phyloP scores from a whole-genome alignment of 2,329 filamentous ascomycete genomes.

The Elsinoe fawcettii region DNA sequence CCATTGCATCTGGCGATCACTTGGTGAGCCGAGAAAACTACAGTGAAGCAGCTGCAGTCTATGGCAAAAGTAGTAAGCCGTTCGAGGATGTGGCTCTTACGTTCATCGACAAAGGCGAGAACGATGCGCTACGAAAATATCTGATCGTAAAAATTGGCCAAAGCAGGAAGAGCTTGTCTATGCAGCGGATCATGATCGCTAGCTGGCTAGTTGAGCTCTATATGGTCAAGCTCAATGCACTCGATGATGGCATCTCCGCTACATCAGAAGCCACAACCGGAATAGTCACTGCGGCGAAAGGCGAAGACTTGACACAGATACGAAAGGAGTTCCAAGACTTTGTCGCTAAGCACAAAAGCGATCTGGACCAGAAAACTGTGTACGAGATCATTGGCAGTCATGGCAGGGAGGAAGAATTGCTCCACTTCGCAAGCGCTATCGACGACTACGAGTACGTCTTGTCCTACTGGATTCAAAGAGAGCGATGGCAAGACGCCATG shows the following conservation, averaged over 20 bases:
- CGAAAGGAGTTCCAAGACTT: constrained; percentile 83
- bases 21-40: constrained; percentile 75
- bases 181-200: constrained; percentile 93
- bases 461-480: constrained; percentile 93
- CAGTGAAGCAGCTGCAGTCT: constrained; percentile 77
- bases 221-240: constrained; percentile 90
- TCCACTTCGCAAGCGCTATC: constrained; percentile 81
- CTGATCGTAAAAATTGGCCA: constrained; percentile 73
- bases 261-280: constrained; percentile 65
- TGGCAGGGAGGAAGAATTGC: constrained; percentile 82
- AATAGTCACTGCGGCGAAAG: constrained; percentile 58
- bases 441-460: constrained; percentile 93
- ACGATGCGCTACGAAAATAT: constrained; percentile 85
- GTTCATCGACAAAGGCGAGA: constrained; percentile 83
- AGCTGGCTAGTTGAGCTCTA: constrained; percentile 94
- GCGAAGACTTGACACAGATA: constrained; percentile 61
- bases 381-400: constrained; percentile 97
- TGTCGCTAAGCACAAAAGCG: constrained; percentile 71
- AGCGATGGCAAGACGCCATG: constrained; percentile 82
- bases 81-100: constrained; percentile 92
- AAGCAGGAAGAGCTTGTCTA: constrained; percentile 73
- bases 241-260: constrained; percentile 90
- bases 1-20: constrained; percentile 84
- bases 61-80: constrained; percentile 90
- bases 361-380: constrained; percentile 82